Base-by-base conservation (phyloP, 169 alveolate species). In the Cryptosporidium canis region DNA sequence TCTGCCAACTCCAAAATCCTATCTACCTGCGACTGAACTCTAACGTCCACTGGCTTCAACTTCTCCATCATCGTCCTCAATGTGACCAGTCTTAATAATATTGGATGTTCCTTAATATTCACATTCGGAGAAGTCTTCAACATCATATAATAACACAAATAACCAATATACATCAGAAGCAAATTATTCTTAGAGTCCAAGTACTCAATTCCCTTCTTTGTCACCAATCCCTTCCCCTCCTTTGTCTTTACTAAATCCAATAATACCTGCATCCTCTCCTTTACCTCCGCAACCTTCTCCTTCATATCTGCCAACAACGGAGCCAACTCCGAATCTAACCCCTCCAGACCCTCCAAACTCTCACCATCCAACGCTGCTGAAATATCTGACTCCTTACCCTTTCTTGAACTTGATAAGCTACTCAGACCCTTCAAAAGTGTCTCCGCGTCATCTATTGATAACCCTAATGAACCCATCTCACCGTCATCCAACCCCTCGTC, bases 61-160 rank as follows among this genome's bases (percentile, higher is more conserved):
- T 84, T 84, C 27, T 90, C 93, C 51, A 90, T 61, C 67, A 83
- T 31, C 39, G 87, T 48, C 39, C 90, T 45, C 33, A 90, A 48
- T n/a, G 84, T 71, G 6, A 90, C 71, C 8, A 90, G 48, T 8
- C 90, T 83, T 53, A 90, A 67, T 6, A 90, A 45, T 45, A 90
- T 85, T 9, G 93, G 93, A 64, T 90, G 93, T 35, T 83, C 77
- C 70, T 90, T 56, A 41, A 77, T 77, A 43, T 55, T 43, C 9
- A 77, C 61, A 35, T 63, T 44, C 4, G 87, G 87, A 53, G 70
- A 58, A 31, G 58, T 56, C 56, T 90, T 90, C 14, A 90, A 61
- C 87, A 77, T 55, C 87, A 77, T 37, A 39, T 77, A 77, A 58
- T 77, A 77, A 43, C 72, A 77, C 8, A 77, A 24, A 58, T 77